Percentiles rank a stretch among this genome's conserved stretches.
These are phyloP conservation scores for Phytophthora vignae DNA, from an alignment of 352 stramenopile species.

Conservation along the genomic window DNA sequence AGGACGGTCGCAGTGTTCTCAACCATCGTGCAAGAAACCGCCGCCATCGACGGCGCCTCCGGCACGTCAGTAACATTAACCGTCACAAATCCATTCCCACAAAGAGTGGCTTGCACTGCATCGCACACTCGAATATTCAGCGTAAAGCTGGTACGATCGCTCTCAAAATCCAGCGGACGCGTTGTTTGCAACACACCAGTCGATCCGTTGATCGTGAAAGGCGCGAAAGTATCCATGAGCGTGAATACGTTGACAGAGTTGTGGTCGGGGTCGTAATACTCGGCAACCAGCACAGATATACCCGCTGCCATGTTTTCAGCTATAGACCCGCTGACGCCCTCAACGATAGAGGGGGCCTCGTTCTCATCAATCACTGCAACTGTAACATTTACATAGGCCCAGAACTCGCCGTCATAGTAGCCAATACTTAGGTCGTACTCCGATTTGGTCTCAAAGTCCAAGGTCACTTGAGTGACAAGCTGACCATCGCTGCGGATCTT, in stretches of 20 bases:
- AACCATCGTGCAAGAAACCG: conserved; percentile 44
- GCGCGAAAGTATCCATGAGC: conserved; percentile 29
- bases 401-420: conserved; percentile 49
- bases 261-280: conserved; percentile 49
- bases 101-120: conserved; percentile 32
- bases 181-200: conserved; percentile 47
- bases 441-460: conserved; percentile 51
- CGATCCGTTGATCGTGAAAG: conserved; percentile 25
- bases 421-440: conserved; percentile 19
- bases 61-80: conserved; percentile 42
- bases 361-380: conserved; percentile 63
- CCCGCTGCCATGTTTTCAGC: conserved; percentile 48
- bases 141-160: conserved; percentile 37
- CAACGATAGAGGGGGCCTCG: conserved; percentile 45
- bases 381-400: conserved; percentile 18
- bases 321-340: conserved; percentile 32
- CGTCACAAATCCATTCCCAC: conserved; percentile 45
- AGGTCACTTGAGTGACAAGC: conserved; percentile 36
- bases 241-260: conserved; percentile 35
- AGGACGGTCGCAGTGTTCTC: conserved; percentile 55
- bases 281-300: conserved; percentile 37
- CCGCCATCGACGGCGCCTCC: conserved; percentile 43
- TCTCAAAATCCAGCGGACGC: conserved; percentile 57
- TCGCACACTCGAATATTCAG: conserved; percentile 64
- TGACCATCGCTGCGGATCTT: conserved; percentile 52